Percentiles rank a stretch among this genome's conserved stretches.
Conservation (phyloP, 73 alveolate genomes). For the Uronychia setigera region DNA sequence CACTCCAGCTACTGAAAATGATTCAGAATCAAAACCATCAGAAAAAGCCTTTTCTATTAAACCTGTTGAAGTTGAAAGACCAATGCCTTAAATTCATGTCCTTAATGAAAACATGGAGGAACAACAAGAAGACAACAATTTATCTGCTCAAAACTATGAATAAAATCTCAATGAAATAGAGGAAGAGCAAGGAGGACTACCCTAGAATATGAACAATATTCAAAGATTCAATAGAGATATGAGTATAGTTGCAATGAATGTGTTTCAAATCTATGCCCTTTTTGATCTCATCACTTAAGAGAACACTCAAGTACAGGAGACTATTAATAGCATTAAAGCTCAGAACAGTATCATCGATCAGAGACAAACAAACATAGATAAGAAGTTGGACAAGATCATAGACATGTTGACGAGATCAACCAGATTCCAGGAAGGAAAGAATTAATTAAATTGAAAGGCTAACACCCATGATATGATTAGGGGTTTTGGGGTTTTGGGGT, state of each 20-base stretch:
- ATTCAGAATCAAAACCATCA: too few species aligned
- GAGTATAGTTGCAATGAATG: conserved; percentile 50
- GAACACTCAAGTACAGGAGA: conserved; percentile 20
- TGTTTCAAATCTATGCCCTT: conserved; percentile 25
- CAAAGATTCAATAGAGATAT: conserved; percentile 47
- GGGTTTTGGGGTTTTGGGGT: too few species aligned
- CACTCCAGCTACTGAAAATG: too few species aligned
- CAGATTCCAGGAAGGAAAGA: conserved; percentile 1
- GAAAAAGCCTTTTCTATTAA: neutral
- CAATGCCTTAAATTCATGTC: too few species aligned
- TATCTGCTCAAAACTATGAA: neutral
- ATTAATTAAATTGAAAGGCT: too few species aligned
- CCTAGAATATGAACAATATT: conserved; percentile 2
- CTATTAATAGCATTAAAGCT: neutral
- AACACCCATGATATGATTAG: too few species aligned
- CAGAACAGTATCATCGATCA: neutral
- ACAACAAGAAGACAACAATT: neutral
- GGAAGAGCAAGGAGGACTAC: conserved; percentile 2
- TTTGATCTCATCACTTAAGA: conserved; percentile 37
- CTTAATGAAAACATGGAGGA: neutral
- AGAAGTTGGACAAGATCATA: neutral
- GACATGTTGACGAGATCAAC: neutral
- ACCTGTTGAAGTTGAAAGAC: neutral
- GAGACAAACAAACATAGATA: neutral
- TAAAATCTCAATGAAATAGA: neutral